Evolutionary conservation across 2,329 filamentous ascomycete species (phyloP), one percentile per base, ranked within the genome.

Genomic region (Botryotinia calthae): DNA sequence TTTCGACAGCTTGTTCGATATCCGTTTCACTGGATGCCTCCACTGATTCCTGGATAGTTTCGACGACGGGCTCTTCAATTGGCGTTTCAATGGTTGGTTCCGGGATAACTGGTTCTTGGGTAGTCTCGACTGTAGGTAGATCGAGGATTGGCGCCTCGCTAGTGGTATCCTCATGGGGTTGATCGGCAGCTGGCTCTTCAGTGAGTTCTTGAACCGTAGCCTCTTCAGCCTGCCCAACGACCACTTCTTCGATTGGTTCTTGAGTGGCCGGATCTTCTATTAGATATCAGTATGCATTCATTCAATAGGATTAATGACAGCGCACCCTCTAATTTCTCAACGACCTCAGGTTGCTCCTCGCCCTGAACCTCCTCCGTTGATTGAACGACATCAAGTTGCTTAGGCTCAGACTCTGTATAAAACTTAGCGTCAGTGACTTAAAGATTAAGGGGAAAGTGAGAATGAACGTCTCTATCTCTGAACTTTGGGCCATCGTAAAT

Each of bases 401-500:
- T n/a, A 70, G 42, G 40, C 4, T 46, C 58, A 63, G 68, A 16
- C 31, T 63, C 54, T 70, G 14, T 14, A 48, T 8, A 22, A 22
- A 37, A 70, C 20, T 70, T 54, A 63, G 31, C 58, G 68, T 70
- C 31, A 70, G 68, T 40, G n/a, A 20, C 25, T n/a, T 16, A 7
- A 16, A 4, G n/a, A 18, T 20, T 9, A 40, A 34, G 14, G 22
- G 68, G 31, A 28, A 51, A 51, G 22, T 63, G 42, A 10, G 28
- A 37, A 62, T 51, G 22, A 25, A 40, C 16, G 28, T 63, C 42
- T 51, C 42, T 70, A 8, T 70, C 68, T 70, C 25, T 70, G 42
- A 51, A 37, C 9, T 31, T 62, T 16, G 68, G 25, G 31, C 56
- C 48, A 63, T 46, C 40, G 56, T 31, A 62, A n/a, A 40, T 25